Percentiles rank a stretch among this genome's conserved stretches.
phyloP scores from a whole-genome alignment of 2,329 filamentous ascomycete species.

The Ampelomyces quisqualis region DNA sequence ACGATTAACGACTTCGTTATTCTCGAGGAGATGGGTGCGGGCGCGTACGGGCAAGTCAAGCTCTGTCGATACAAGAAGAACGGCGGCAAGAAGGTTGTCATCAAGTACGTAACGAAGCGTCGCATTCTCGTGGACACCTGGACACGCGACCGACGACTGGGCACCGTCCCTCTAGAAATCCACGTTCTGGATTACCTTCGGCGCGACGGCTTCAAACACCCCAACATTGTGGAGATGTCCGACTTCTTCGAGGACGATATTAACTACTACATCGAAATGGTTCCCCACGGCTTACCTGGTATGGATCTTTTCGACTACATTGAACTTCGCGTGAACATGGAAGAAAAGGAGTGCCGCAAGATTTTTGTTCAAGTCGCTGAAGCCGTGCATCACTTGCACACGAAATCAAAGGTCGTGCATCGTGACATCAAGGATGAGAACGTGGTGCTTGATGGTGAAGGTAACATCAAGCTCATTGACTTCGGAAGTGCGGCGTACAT shows the following conservation, averaged over 20 bases:
- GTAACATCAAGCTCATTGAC: conserved; percentile 94
- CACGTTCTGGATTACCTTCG: conserved; percentile 94
- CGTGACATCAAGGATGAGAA: conserved; percentile 99
- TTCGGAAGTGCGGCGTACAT: conserved; percentile 98
- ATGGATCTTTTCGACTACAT: conserved; percentile 99
- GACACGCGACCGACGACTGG: conserved; percentile 89
- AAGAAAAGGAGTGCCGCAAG: conserved; percentile 86
- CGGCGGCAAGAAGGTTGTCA: conserved; percentile 76
- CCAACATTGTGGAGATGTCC: conserved; percentile 68
- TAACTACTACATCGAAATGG: conserved; percentile 99
- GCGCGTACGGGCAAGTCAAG: conserved; percentile 97
- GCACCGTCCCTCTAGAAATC: conserved; percentile 94
- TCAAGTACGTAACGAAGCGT: conserved; percentile 97
- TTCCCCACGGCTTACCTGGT: conserved; percentile 88
- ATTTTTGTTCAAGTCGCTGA: conserved; percentile 93
- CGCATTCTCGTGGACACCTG: conserved; percentile 97
- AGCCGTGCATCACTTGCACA: conserved; percentile 89
- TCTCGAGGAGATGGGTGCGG: conserved; percentile 97
- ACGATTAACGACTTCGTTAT: conserved; percentile 88
- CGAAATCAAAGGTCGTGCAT: conserved; percentile 87
- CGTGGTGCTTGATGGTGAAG: conserved; percentile 91
- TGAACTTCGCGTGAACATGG: conserved; percentile 93
- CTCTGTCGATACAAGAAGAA: conserved; percentile 81
- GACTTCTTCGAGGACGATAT: conserved; percentile 74
- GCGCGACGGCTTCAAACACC: conserved; percentile 64